Evolutionary conservation across 1,284 basidiomycete species (phyloP), one percentile per base, ranked within the genome.

Genomic region (Apiotrichum mycotoxinovorans): DNA sequence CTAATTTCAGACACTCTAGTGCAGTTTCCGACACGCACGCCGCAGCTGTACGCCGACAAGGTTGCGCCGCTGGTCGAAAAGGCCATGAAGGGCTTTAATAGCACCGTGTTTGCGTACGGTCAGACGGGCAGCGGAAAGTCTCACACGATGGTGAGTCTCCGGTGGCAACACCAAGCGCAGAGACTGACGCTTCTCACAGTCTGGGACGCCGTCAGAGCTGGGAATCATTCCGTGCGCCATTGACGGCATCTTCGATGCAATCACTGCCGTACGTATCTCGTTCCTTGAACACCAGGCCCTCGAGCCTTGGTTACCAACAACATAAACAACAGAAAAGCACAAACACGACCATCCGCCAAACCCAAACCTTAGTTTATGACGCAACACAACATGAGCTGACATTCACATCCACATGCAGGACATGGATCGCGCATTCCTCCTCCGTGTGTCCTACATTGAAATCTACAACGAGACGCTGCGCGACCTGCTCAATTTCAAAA

Each of bases 381-480:
- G 20, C 17, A 1, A 22, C 14, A 5, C 22, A 26, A 23, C 42
- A 44, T 25, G 25, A 27, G 26, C 42, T 27, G n/a, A 30, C n/a
- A 8, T n/a, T 25, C 30, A 34, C 54, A 52, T 12, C 54, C 51
- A 23, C 15, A 23, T 22, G 18, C 53, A 74, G 71, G 73, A 75
- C 47, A 59, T 62, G 27, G 70, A 74, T 25, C 66, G 73, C 18
- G 73, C 71, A 0, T 75, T 69, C 60, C 69, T 83, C 10, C 71
- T 84, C 2, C 74, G 82, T 18, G 81, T 83, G 18, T 81, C 81
- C 10, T 83, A 83, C 63, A 76, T 84, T 49, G 83, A 79, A 60
- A 83, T 84, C 58, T 83, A 84, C 76, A 84, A 84, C 62, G 83
- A 84, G 58, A 77, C 77, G 3, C 71, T 84, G 18, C 78, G 80